A percentile compares a stretch with the other conserved stretches of the same genome.
These are phyloP conservation scores for Ogataea nonfermentans DNA, from an alignment of 805 yeast species.

Conservation along the genomic window DNA sequence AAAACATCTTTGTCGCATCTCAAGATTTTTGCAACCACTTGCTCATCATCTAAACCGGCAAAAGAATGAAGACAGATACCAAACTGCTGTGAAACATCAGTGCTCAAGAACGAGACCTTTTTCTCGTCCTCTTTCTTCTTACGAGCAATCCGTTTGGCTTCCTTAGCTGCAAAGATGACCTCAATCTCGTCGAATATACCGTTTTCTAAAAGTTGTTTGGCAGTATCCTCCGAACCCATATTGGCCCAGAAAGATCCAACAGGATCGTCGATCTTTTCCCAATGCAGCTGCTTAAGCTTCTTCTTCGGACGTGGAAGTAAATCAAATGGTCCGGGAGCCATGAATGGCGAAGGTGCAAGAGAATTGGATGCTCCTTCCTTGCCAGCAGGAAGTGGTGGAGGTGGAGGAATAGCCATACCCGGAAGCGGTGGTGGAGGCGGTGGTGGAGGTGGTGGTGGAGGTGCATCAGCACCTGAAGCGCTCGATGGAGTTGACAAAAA, in stretches of 20 bases:
- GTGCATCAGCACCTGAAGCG: conserved; percentile 9
- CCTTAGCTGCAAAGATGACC: conserved; percentile 82
- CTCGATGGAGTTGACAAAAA: conserved; percentile 20
- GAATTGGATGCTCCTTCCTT: conserved; percentile 1
- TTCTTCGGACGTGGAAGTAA: conserved; percentile 65
- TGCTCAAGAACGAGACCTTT: conserved; percentile 67
- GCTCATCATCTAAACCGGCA: conserved; percentile 58
- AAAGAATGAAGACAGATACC: conserved; percentile 89
- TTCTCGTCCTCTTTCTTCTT: conserved; percentile 46
- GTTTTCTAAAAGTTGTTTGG: conserved; percentile 62
- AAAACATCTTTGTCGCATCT: conserved; percentile 73
- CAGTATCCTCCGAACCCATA: conserved; percentile 54
- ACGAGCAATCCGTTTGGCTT: conserved; percentile 49
- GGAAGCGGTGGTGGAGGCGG: conserved; percentile 32
- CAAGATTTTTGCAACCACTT: conserved; percentile 66
- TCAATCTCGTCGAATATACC: conserved; percentile 88
- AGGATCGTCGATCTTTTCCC: conserved; percentile 89
- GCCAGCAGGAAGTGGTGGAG: conserved; percentile 32
- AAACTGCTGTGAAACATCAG: conserved; percentile 91
- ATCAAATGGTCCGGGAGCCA: conserved; percentile 40
- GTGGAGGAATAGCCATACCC: conserved; percentile 24
- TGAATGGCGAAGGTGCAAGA: conserved; percentile 24
- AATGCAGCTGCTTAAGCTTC: conserved; percentile 90
- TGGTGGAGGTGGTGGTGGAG: conserved; percentile 28
- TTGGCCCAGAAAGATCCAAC: conserved; percentile 85